Percentiles rank a stretch among this genome's conserved stretches.
These are phyloP conservation scores for Trichoderma sp. DNA, from an alignment of 2,329 filamentous ascomycete genomes.

Conservation along the genomic window DNA sequence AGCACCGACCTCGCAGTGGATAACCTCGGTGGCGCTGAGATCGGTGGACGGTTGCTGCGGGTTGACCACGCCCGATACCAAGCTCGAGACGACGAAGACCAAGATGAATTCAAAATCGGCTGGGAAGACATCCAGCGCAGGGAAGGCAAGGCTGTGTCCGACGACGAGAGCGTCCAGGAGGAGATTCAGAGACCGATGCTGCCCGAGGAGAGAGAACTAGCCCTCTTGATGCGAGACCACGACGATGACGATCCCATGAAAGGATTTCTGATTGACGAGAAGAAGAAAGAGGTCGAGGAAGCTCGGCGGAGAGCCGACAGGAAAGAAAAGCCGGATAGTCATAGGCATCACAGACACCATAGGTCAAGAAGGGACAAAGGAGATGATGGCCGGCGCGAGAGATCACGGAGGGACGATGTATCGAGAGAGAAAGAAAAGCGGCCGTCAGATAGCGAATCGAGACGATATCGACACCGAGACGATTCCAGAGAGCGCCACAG, in stretches of 20 bases:
- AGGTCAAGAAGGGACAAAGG: slow-evolving; percentile 37
- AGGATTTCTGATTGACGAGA: slow-evolving; percentile 80
- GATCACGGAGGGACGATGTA: slow-evolving; percentile 39
- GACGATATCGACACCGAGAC: slow-evolving; percentile 29
- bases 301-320: slow-evolving; percentile 56
- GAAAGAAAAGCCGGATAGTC: slow-evolving; percentile 47
- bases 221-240: slow-evolving; percentile 69
- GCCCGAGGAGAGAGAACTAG: slow-evolving; percentile 78
- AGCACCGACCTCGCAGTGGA: slow-evolving; percentile 95
- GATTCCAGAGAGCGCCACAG: slow-evolving; percentile 29
- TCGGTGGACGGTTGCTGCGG: slow-evolving; percentile 74
- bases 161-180: slow-evolving; percentile 45
- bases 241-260: slow-evolving; percentile 99
- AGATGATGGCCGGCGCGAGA: slow-evolving; percentile 31
- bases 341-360: slow-evolving; percentile 46
- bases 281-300: slow-evolving; percentile 79
- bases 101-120: slow-evolving; percentile 56
- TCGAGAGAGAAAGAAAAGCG: slow-evolving; percentile 29
- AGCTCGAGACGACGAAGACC: slow-evolving; percentile 72
- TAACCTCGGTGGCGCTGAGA: slow-evolving; percentile 82
- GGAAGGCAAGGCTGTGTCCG: slow-evolving; percentile 44
- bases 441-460: slow-evolving; percentile 32
- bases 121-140: slow-evolving; percentile 58
- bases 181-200: slow-evolving; percentile 56
- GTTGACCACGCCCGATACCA: slow-evolving; percentile 96